Evolutionary conservation across 257 asterid genomes (phyloP).

Genomic region (Linderniella brevidens): DNA sequence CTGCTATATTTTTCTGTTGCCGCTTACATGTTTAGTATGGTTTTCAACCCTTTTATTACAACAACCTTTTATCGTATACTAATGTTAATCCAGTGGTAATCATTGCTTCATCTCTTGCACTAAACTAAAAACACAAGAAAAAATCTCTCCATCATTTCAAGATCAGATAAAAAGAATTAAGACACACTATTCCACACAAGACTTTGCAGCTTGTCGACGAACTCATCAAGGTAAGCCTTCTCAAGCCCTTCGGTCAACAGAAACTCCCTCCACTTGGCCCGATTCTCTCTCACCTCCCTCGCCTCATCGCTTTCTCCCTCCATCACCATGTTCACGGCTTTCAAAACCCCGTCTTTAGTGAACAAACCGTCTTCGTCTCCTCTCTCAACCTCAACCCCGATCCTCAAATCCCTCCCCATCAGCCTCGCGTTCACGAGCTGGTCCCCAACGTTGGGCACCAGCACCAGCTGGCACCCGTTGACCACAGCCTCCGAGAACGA

Average conservation of each 20-base stretch:
- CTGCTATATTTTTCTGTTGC: no score
- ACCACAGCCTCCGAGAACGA: slow-evolving; percentile 23
- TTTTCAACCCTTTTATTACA: no score
- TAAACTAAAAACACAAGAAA: no score
- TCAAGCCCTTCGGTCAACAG: slow-evolving; percentile 25
- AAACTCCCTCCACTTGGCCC: slow-evolving; percentile 22
- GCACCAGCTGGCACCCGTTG: slow-evolving; percentile 22
- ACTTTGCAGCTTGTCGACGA: slow-evolving; percentile 13
- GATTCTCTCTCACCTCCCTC: slow-evolving; percentile 16
- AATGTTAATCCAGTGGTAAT: no score
- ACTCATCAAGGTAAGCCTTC: slow-evolving; percentile 22
- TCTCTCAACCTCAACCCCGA: slow-evolving; percentile 24
- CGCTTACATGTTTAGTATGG: no score
- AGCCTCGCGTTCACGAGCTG: slow-evolving; percentile 21
- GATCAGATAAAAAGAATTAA: no score
- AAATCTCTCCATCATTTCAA: not conserved
- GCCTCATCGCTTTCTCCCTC: slow-evolving; percentile 18
- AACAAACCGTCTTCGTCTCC: slow-evolving; percentile 24
- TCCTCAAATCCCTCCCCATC: slow-evolving; percentile 16
- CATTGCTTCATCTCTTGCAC: no score
- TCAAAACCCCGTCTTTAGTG: slow-evolving; percentile 17
- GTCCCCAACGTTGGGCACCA: slow-evolving; percentile 19
- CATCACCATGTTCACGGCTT: slow-evolving; percentile 21
- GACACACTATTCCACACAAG: slow-evolving; percentile 10
- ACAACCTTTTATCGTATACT: no score